Conservation (phyloP, 768 basidiomycete genomes). For the Pleurotus pulmonarius region DNA sequence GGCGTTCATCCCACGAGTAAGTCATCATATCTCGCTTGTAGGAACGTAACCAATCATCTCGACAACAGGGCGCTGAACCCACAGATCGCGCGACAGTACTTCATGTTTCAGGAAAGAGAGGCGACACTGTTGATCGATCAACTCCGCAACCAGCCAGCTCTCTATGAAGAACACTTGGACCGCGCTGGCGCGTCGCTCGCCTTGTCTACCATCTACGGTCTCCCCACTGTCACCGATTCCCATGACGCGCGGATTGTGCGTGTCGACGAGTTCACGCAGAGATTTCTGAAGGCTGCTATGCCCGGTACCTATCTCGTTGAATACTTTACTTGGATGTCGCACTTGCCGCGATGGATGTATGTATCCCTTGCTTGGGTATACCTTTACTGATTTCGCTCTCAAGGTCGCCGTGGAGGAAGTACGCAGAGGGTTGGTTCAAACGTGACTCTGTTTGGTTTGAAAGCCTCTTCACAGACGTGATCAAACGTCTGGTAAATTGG, state of each 20-base stretch:
- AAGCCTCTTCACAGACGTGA: slow-evolving; percentile 13
- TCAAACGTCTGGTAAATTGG: slow-evolving; percentile 6
- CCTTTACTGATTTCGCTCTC: not conserved
- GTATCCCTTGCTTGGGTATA: slow-evolving; percentile 1
- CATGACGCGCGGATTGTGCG: slow-evolving; percentile 17
- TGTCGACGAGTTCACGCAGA: slow-evolving; percentile 17
- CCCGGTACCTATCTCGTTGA: slow-evolving; percentile 32
- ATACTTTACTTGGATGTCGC: slow-evolving; percentile 25
- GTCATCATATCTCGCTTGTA: not conserved
- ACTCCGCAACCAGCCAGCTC: not conserved
- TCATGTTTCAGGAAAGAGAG: not conserved
- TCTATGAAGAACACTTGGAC: slow-evolving; percentile 18
- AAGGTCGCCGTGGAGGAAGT: slow-evolving; percentile 17
- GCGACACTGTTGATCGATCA: not conserved
- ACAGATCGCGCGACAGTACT: not conserved
- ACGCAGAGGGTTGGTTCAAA: slow-evolving; percentile 17
- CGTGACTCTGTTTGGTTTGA: slow-evolving; percentile 20
- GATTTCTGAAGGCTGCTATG: slow-evolving; percentile 22
- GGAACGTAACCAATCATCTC: not conserved
- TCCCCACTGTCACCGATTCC: slow-evolving; percentile 1
- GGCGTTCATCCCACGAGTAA: not conserved
- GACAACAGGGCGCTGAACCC: not conserved
- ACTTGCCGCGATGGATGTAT: slow-evolving; percentile 24
- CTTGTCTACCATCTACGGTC: slow-evolving; percentile 11
- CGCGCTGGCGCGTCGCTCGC: slow-evolving; percentile 10